Evolutionary conservation across 108 stramenopile species (phyloP), one percentile per base, ranked within the genome.

Genomic region (Epipyxis sp.): DNA sequence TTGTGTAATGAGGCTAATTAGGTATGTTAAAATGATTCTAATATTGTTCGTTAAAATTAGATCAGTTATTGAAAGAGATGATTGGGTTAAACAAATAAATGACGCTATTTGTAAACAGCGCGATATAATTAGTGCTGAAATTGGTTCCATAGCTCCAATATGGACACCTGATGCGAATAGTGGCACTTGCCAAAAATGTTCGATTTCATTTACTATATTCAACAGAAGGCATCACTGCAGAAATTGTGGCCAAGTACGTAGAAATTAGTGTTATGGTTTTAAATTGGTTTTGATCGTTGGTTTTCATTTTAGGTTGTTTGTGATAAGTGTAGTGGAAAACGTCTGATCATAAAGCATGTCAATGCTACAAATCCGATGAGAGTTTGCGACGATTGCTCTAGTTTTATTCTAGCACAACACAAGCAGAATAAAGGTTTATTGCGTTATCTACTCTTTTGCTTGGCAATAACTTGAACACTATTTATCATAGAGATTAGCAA

Each of bases 141-240:
- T 13, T 20, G 25, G n/a, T 42, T 13, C 25, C 20, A 25, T 74
- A 34, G 71, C 71, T 29, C 71, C 71, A 32, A 16, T 74, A 3
- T 74, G 71, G 71, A 74, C 40, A 30, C 71, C 71, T 32, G 71
- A 74, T 37, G 42, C 44, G 6, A 57, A 46, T 34, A 35, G 13
- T 42, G 6, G 6, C 25, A 3, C 16, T 6, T 82, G 82, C 71
- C 45, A 57, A 37, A 40, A 41, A 1, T 82, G 82, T 58, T 44
- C 46, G 16, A 20, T 57, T 16, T 29, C 43, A 1, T 82, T 82
- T 71, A 79, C 45, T 29, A 3, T 82, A 30, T 37, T 78, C 35
- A 20, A 13, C n/a, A 44, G 82, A 2, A 34, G 69, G 30, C 82
- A 82, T 61, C 82, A 82, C 68, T 82, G 82, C 76, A 44, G 82